Evolutionary conservation across 768 basidiomycete species (phyloP).

Genomic region (Boletus vermiculosoides): DNA sequence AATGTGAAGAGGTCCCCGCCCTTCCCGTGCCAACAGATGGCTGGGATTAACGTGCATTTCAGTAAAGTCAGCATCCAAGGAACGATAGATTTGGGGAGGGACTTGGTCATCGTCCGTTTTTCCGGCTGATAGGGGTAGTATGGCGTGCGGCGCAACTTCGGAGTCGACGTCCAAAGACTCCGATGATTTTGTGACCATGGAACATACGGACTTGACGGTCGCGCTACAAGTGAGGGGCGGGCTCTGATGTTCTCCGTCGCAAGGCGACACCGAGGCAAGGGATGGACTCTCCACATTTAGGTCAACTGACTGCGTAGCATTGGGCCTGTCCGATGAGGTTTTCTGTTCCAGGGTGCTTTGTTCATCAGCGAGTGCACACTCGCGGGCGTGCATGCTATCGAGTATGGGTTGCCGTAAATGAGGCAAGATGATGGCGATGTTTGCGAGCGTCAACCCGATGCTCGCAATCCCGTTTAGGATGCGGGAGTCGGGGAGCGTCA

Average conservation of each 20-base stretch:
- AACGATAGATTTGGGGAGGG: not conserved
- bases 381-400: slow-evolving; percentile 6
- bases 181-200: not conserved
- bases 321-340: not conserved
- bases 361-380: not conserved
- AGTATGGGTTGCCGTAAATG: slow-evolving; percentile 23
- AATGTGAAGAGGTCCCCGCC: slow-evolving; percentile 1
- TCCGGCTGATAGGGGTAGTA: not conserved
- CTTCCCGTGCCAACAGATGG: not conserved
- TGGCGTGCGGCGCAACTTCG: not conserved
- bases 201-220: slow-evolving; percentile 1
- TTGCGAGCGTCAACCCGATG: slow-evolving; percentile 26
- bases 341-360: not conserved
- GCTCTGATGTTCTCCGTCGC: not conserved
- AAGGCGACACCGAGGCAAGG: not conserved
- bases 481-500: slow-evolving; percentile 29
- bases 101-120: not conserved
- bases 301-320: not conserved
- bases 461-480: slow-evolving; percentile 24
- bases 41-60: not conserved
- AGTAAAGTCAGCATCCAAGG: not conserved
- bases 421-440: slow-evolving; percentile 26
- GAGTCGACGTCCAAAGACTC: not conserved
- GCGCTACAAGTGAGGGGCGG: not conserved
- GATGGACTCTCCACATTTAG: not conserved